Evolutionary conservation across 2,329 filamentous ascomycete species (phyloP), one percentile per base, ranked within the genome.

Genomic region (Aureobasidium sp.): DNA sequence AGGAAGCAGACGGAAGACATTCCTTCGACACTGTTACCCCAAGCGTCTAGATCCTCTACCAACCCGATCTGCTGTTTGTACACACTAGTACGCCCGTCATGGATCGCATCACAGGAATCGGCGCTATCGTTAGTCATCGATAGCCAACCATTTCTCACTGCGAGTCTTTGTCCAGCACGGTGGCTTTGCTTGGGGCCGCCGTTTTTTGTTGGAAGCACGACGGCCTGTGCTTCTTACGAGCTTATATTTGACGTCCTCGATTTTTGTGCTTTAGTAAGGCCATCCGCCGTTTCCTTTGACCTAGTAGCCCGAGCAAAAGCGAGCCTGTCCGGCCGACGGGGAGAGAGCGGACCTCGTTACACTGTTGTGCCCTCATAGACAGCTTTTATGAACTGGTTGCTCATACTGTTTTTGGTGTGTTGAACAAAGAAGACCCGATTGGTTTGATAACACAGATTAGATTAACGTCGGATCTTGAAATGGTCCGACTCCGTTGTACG

Each of bases 201-300:
- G 48, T 51, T 51, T 51, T 51, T 51, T 51, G 48, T 51, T 50
- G 45, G 48, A 51, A 51, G 48, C 24, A 50, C 34, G 22, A n/a
- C 34, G 35, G 48, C 22, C 48, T 32, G 27, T 51, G 48, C 48
- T 51, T 51, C 32, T 32, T 34, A 51, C 27, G 41, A 51, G 48
- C 48, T 40, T 41, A 35, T 35, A 27, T 16, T 34, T 51, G 48
- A 51, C 35, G 37, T 51, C 19, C 24, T 41, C 48, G 48, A 51
- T 51, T 27, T 25, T 38, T 38, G 17, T 17, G 25, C n/a, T 35
- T n/a, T 12, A 24, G 24, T 39, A 17, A 38, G 25, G 22, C 35
- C 27, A 19, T 41, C 37, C 24, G 12, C 27, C 48, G 25, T 51
- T 41, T 25, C 35, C 17, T 21, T 27, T 2, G 22, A 11, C n/a